Evolutionary conservation across 441 rosid species (phyloP).

Genomic region (Pelargonium fulgidum): DNA sequence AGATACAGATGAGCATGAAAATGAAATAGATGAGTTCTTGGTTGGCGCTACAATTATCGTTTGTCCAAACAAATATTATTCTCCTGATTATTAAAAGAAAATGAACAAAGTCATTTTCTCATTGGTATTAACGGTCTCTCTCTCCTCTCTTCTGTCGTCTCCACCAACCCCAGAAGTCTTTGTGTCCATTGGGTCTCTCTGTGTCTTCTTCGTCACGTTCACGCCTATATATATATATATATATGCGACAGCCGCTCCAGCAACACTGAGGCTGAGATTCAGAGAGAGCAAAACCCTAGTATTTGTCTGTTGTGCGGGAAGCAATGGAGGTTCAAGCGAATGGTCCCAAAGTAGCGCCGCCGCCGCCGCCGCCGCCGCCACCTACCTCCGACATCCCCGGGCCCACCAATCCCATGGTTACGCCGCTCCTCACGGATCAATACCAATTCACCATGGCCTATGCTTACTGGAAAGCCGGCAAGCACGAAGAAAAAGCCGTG

Average conservation of each 20-base stretch:
- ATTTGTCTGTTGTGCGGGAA: background rate
- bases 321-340: conserved; percentile 37
- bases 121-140: background rate
- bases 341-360: conserved; percentile 23
- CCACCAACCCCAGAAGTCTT: background rate
- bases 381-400: conserved; percentile 30
- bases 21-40: too few species aligned
- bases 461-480: conserved; percentile 91
- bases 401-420: conserved; percentile 81
- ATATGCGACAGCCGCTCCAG: background rate
- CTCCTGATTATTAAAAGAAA: background rate
- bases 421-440: conserved; percentile 80
- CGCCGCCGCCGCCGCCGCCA: conserved; percentile 7
- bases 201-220: background rate
- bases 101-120: too few species aligned
- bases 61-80: too few species aligned
- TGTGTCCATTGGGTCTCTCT: background rate
- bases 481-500: conserved; percentile 74
- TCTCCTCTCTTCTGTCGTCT: background rate
- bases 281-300: background rate
- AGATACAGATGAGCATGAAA: background rate
- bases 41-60: too few species aligned
- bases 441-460: conserved; percentile 95
- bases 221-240: too few species aligned
- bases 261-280: background rate